Conservation (phyloP, 345 rosid genomes). For the Lenwebbia sp. region DNA sequence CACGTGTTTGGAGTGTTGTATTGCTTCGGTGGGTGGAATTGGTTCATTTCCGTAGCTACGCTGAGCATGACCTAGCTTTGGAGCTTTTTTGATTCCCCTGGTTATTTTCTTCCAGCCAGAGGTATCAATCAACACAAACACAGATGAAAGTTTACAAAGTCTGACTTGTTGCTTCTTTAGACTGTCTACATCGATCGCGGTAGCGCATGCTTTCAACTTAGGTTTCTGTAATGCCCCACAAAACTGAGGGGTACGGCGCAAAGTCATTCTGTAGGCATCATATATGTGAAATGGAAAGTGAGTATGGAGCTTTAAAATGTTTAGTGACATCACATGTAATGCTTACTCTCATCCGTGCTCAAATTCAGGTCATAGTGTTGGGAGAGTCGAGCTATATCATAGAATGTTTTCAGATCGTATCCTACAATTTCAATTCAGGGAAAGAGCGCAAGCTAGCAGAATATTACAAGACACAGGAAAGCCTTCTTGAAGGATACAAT, state of each 20-base stretch:
- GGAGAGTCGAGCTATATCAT: neutral
- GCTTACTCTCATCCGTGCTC: neutral
- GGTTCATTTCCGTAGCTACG: neutral
- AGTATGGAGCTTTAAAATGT: neutral
- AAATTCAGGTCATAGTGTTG: neutral
- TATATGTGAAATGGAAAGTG: neutral
- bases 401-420: neutral
- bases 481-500: constrained; percentile 57
- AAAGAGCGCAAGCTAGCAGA: constrained; percentile 57
- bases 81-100: neutral
- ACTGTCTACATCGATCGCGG: neutral
- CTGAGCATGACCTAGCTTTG: neutral
- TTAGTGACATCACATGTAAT: neutral
- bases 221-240: neutral
- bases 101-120: neutral
- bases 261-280: neutral
- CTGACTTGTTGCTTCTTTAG: neutral
- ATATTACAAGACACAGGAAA: constrained; percentile 75
- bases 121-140: neutral
- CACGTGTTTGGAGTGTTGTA: neutral
- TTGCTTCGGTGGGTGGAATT: neutral
- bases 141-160: neutral
- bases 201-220: neutral
- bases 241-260: neutral
- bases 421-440: constrained; percentile 7